Base-by-base conservation (phyloP, 495 filamentous ascomycete genomes). In the Aspergillus cristatus region DNA sequence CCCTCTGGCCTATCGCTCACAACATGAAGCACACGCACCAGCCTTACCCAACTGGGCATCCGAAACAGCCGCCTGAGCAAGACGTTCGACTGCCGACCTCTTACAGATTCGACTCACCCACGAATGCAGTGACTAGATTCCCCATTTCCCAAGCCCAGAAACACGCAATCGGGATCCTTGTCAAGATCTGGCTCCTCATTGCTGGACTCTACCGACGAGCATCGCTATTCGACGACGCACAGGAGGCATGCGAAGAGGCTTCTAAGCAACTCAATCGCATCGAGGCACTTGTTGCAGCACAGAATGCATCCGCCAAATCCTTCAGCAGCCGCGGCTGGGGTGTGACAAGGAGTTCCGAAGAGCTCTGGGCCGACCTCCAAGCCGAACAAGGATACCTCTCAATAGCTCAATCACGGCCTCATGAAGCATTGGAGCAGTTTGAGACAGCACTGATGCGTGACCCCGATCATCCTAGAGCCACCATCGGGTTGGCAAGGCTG, bases 111-210 rank as follows among this genome's bases (percentile, higher is more conserved):
- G 59, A 65, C 18, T 70, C 63, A 25, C 67, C 63, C 2, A 63
- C 68, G 20, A 40, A 54, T 36, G 52, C 60, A 6, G 43, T 54
- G 26, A 62, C 58, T 38, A 58, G 59, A 43, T 62, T 65, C 22
- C 48, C 67, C 22, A 40, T 54, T 34, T 33, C 58, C 25, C 55
- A 69, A 49, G 54, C 55, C 25, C 68, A 72, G 43, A 75, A 75
- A 36, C 76, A 75, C 41, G 68, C 79, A 15, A 70, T 70, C 24
- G 70, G 69, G 4, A 58, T 81, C 47, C 70, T 94, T 5, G 67
- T 82, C n/a, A 78, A 76, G 37, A 76, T 94, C 15, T 98, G 91
- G 91, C 71, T 95, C 10, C 79, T 87, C 42, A 88, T 94, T 33
- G 79, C 85, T 2, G 80, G 80, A 0, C 76, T 96, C 37, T 97